Evolutionary conservation across 2,329 filamentous ascomycete genomes (phyloP), one percentile per base, ranked within the genome.

Genomic region (Ophiostoma tasmaniense): DNA sequence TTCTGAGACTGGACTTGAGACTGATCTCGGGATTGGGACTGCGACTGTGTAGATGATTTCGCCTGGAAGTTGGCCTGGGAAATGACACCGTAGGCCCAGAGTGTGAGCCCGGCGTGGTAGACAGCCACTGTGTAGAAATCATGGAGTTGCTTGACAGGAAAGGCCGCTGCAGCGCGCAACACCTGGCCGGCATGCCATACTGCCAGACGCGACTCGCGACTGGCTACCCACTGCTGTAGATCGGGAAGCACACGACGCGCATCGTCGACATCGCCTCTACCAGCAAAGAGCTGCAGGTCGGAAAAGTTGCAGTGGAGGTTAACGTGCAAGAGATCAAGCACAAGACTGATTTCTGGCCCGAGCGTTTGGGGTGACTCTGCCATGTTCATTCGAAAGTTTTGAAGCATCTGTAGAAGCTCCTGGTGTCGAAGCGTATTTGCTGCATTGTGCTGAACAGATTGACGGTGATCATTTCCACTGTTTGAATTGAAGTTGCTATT

Each of bases 71-170:
- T 61, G 22, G 45, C 50, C 25, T 52, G 61, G 5, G 64, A 35
- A 3, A 88, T 80, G 0, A 91, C 84, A 0, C 88, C 87, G 72
- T 89, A 90, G 0, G 85, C 84, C 90, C 90, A 92, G 55, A 92
- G 79, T 0, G 86, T 85, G 4, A 92, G 79, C 14, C 84, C 83
- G 3, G 87, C 88, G 74, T 91, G 89, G 74, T 91, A 90, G 0
- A 91, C 83, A 0, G 85, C 87, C 7, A 91, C 85, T 0, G 89
- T 88, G 71, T 87, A 85, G 75, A 91, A 91, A 71, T 89, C 87
- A 61, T 86, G 84, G 3, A 91, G 76, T 13, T 84, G 80, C 0
- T 82, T 81, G 1, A 79, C 75, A 0, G 85, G 82, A 55, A 73
- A 73, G 2, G 25, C 11, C 1, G 65, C 35, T 3, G 73, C 73